Evolutionary conservation across 176 grass and related monocot species (phyloP), one percentile per base, ranked within the genome.

Genomic region (Alloteropsis semialata): DNA sequence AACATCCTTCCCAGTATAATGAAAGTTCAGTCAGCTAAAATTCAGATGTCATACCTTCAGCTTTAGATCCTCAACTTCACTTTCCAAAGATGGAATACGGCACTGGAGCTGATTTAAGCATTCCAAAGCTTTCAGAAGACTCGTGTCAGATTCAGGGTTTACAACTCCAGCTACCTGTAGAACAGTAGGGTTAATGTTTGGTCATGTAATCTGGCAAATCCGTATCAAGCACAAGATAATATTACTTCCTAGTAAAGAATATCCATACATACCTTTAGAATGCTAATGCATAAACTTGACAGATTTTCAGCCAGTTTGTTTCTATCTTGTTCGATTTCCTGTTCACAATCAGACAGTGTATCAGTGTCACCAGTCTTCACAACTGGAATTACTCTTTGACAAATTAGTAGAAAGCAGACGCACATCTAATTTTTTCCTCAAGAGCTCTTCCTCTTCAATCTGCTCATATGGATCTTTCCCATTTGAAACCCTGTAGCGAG

Each of bases 241-340:
- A 19, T 76, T 69, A 34, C 54, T 73, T 90, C 27, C 21, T 25
- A 54, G 81, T 30, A 50, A 25, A 30, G 50, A 48, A 48, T 56
- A 62, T 25, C 15, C 69, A 72, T 84, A 89, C 63, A 72, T 87
- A 95, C 96, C 91, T 95, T 95, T 69, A 98, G 84, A 87, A 94
- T 63, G 38, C 70, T 91, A 44, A 42, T 74, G 70, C 90, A 93
- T 72, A 98, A 84, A 36, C 62, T 85, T 25, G 84, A 77, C 62
- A 98, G 75, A 29, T 95, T 88, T 80, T 93, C 85, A n/a, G 87
- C 82, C 15, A 95, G 85, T 61, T 91, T 81, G 17, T 58, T 86
- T 69, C 96, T 91, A 21, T 91, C 75, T 28, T 88, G 82, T 80
- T 98, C 90, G 8, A 84, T 95, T 84, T 93, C 92, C 96, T 98